These are phyloP conservation scores for Vaccinium darrowii DNA, from an alignment of 148 eudicot genomes.

Conservation along the genomic window DNA sequence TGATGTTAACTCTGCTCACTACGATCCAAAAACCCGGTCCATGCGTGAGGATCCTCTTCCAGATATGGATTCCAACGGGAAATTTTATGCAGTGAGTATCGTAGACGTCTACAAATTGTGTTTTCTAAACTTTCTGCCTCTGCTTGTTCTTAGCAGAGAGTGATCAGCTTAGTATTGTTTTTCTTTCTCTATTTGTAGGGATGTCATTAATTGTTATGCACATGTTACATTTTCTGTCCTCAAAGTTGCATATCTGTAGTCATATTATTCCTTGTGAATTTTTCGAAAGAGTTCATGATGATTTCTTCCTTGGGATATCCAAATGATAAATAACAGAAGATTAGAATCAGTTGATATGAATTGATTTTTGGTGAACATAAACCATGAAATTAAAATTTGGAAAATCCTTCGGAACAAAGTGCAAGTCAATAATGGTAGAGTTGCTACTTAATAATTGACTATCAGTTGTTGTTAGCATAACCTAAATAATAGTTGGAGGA, in stretches of 20 bases:
- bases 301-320: not conserved
- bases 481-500: not conserved
- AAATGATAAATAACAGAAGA: not conserved
- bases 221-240: not conserved
- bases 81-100: slow-evolving; percentile 68
- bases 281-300: not conserved
- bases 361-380: no score
- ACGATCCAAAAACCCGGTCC: slow-evolving; percentile 90
- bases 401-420: not conserved
- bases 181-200: not conserved
- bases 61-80: slow-evolving; percentile 85
- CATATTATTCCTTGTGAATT: not conserved
- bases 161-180: not conserved
- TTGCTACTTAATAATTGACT: not conserved
- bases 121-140: not conserved
- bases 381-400: not conserved
- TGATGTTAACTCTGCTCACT: slow-evolving; percentile 82
- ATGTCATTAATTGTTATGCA: not conserved
- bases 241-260: not conserved
- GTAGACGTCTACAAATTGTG: not conserved
- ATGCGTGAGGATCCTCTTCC: slow-evolving; percentile 99
- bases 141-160: no score
- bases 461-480: not conserved
- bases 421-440: not conserved
- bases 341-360: no score